Conservation (phyloP, 495 filamentous ascomycete genomes). For the Aspergillus taichungensis region DNA sequence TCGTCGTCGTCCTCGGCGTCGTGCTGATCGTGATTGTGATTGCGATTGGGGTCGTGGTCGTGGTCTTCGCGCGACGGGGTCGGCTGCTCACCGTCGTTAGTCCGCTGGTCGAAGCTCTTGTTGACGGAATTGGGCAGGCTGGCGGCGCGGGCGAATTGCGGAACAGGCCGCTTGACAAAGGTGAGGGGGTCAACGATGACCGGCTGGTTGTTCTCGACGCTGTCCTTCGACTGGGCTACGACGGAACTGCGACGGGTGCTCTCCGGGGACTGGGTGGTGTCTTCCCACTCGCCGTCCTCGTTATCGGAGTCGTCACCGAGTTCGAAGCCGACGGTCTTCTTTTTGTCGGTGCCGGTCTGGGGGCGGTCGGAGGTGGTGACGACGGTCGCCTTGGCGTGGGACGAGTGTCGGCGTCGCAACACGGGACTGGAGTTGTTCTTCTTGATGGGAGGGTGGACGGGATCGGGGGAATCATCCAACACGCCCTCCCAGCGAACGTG, state of each 20-base stretch:
- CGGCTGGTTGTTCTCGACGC: constrained; percentile 25
- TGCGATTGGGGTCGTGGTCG: constrained; percentile 7
- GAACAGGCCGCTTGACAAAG: constrained; percentile 40
- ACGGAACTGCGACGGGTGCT: constrained; percentile 40
- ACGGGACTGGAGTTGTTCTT: constrained; percentile 39
- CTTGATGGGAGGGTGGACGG: constrained; percentile 27
- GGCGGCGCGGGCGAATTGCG: constrained; percentile 35
- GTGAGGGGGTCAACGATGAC: constrained; percentile 39
- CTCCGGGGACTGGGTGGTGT: constrained; percentile 44
- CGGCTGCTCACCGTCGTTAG: constrained; percentile 7
- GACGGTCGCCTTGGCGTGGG: constrained; percentile 27
- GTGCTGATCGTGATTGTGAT: constrained; percentile 15
- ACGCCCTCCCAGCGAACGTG: constrained; percentile 37
- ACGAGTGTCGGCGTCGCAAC: constrained; percentile 32
- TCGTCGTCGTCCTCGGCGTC: constrained; percentile 18
- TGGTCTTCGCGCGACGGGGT: neutral
- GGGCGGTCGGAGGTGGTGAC: constrained; percentile 30
- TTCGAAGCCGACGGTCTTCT: constrained; percentile 43
- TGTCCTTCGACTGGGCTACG: constrained; percentile 28
- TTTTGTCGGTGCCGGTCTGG: constrained; percentile 29
- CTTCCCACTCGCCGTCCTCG: constrained; percentile 43
- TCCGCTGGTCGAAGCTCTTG: constrained; percentile 19
- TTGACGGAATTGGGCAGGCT: constrained; percentile 38
- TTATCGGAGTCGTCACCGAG: constrained; percentile 37
- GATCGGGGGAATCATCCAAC: constrained; percentile 19